Evolutionary conservation across 805 yeast genomes (phyloP).

Genomic region (Candida tibetensis): DNA sequence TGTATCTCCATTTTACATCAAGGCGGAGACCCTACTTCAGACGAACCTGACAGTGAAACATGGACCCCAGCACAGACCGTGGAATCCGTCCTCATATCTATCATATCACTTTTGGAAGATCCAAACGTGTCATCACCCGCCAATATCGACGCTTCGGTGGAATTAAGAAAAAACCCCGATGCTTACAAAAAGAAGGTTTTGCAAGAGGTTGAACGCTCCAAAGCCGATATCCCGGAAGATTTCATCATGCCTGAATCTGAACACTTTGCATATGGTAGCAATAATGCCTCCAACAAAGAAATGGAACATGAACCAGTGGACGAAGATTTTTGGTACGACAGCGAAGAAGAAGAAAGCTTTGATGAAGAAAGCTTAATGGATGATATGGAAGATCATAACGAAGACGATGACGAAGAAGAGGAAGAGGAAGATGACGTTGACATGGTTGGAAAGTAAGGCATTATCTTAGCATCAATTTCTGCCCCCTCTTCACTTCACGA

Average conservation of each 20-base stretch:
- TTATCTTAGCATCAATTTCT: not conserved
- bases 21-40: slow-evolving; percentile 86
- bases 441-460: slow-evolving; percentile 11
- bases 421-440: slow-evolving; percentile 46
- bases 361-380: slow-evolving; percentile 49
- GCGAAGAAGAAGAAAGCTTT: slow-evolving; percentile 44
- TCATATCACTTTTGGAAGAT: slow-evolving; percentile 86
- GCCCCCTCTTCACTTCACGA: not conserved
- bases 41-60: slow-evolving; percentile 89
- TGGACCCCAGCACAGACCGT: slow-evolving; percentile 95
- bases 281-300: slow-evolving; percentile 36
- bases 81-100: slow-evolving; percentile 84
- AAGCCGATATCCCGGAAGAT: slow-evolving; percentile 82
- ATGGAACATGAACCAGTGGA: slow-evolving; percentile 58
- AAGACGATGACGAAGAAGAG: slow-evolving; percentile 59
- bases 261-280: slow-evolving; percentile 39
- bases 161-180: slow-evolving; percentile 78
- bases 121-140: slow-evolving; percentile 95
- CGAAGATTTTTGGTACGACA: slow-evolving; percentile 82
- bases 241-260: slow-evolving; percentile 76
- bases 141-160: slow-evolving; percentile 92
- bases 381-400: slow-evolving; percentile 48
- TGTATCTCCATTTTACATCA: slow-evolving; percentile 92
- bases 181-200: slow-evolving; percentile 72
- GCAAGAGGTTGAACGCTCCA: slow-evolving; percentile 80